Evolutionary conservation across 495 filamentous ascomycete species (phyloP).

Genomic region (Daldinia childiae): DNA sequence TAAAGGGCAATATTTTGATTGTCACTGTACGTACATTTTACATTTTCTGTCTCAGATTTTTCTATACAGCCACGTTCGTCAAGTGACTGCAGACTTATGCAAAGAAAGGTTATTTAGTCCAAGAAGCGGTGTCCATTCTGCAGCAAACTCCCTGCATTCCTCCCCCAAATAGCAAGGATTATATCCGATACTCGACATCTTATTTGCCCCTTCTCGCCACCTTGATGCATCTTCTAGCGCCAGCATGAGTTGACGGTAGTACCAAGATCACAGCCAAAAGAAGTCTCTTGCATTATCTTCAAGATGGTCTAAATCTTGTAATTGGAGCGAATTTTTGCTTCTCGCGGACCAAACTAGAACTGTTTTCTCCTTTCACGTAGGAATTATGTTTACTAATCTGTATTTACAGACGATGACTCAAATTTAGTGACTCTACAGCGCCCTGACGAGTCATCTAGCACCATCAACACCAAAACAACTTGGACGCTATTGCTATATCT

Average conservation of each 20-base stretch:
- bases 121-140: constrained; percentile 7
- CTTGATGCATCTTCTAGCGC: neutral
- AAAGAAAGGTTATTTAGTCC: constrained; percentile 4
- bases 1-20: constrained; percentile 87
- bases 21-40: constrained; percentile 73
- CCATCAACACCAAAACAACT: constrained; percentile 79
- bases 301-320: neutral
- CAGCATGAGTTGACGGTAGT: neutral
- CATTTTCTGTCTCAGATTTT: constrained; percentile 6
- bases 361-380: too few relatives aligned
- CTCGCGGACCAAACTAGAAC: too few relatives aligned
- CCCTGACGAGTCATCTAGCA: constrained; percentile 83
- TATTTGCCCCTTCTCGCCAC: neutral
- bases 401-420: constrained; percentile 41
- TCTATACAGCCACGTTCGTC: constrained; percentile 9
- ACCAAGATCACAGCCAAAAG: neutral
- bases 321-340: neutral
- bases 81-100: constrained; percentile 10
- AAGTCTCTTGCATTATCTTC: neutral
- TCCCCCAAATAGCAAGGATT: neutral
- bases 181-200: neutral
- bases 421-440: constrained; percentile 37
- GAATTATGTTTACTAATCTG: constrained; percentile 25
- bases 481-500: constrained; percentile 95
- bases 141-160: neutral